Conservation (phyloP, 306 rosid species). For the Cicer cuneatum region DNA sequence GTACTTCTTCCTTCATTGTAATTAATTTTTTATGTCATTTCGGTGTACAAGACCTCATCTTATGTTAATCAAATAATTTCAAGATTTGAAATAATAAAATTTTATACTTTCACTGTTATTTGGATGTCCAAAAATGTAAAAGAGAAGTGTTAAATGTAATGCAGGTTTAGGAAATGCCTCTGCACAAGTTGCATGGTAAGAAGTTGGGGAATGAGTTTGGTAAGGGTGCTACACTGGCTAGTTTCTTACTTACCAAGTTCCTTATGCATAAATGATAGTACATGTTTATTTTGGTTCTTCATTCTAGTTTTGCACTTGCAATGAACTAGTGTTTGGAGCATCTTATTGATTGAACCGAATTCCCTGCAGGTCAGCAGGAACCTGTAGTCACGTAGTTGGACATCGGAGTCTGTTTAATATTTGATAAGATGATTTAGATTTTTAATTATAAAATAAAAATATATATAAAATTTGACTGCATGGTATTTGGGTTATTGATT, state of each 20-base stretch:
- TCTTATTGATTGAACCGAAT: too few species aligned
- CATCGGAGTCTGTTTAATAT: too few species aligned
- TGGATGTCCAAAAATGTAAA: not conserved
- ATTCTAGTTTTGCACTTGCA: not conserved
- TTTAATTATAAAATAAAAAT: too few species aligned
- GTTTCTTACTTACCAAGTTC: not conserved
- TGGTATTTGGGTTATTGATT: too few species aligned
- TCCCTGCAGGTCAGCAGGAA: too few species aligned
- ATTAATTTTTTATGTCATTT: not conserved
- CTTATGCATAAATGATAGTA: too few species aligned
- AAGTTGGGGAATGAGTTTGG: too few species aligned
- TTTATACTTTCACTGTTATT: not conserved
- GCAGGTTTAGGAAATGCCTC: not conserved
- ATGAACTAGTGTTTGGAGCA: not conserved
- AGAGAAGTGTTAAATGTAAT: not conserved
- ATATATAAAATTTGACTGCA: too few species aligned
- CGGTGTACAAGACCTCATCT: conserved; percentile 15
- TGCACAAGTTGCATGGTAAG: too few species aligned
- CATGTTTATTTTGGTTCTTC: not conserved
- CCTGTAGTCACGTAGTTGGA: too few species aligned
- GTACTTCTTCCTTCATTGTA: not conserved
- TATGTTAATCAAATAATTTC: conserved; percentile 20
- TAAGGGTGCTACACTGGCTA: too few species aligned
- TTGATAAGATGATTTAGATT: too few species aligned
- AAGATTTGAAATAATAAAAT: not conserved